Evolutionary conservation across 1,284 basidiomycete genomes (phyloP), one percentile per base, ranked within the genome.

Genomic region (Gomphus bonarii): DNA sequence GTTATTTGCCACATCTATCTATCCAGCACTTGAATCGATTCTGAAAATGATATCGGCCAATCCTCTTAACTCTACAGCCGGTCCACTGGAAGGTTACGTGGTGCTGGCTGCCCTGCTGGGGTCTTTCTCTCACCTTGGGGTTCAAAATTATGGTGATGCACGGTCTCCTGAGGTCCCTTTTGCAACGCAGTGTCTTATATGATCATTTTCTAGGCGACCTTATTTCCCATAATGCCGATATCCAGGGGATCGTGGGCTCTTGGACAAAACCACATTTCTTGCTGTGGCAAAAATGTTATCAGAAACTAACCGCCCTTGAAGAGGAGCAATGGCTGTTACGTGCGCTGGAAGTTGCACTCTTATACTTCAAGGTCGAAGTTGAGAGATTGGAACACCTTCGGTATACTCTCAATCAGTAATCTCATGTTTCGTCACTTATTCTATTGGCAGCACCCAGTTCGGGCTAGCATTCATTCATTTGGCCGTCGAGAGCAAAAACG

Each of bases 261-360:
- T 68, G 75, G 6, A 60, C 66, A 5, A 95, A 92, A 66, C 88
- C 91, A 0, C 86, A 87, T 1, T 95, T 95, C 72, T 67, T 97
- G 42, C 65, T 95, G 20, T 91, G 82, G 80, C 91, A 94, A 58
- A 93, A 89, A 68, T 82, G 90, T 0, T 93, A 92, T 66, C 79
- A 84, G 57, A 92, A 90, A 67, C 64, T 87, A 5, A 72, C 72
- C 5, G 77, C 81, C 5, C 64, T 70, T 0, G 80, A 82, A 18
- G 92, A 95, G 33, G 83, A 91, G 61, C 65, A 64, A 16, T 95
- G 93, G 93, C 70, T 95, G 3, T 71, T 91, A n/a, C 78, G 85
- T 31, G 84, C 88, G 0, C 67, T 77, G 5, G 74, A 82, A 55
- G 78, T 75, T 1, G 70, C 81, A 0, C 62, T 88, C 5, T 62